Base-by-base conservation (phyloP, 169 alveolate species). In the Cryptosporidium viatorum region DNA sequence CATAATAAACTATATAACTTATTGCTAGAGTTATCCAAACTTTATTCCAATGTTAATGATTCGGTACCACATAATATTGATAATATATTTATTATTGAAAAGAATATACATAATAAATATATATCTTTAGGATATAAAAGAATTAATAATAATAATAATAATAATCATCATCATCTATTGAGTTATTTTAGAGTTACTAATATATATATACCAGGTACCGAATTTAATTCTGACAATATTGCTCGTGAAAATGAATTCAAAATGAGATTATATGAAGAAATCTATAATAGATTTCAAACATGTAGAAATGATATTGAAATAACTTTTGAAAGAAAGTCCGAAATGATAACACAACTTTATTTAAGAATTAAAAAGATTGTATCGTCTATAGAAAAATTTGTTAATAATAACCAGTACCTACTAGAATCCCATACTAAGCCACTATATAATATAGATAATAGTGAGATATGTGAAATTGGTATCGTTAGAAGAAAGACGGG, bases 251-350 rank as follows among this genome's bases (percentile, higher is more conserved):
- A 55, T 26, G 67, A 55, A 26, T n/a, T 16, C 35, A 55, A 26
- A 18, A 55, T 55, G 67, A 55, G 67, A 29, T n/a, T 65, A 65
- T 65, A 65, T n/a, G 43, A 31, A 7, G 89, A 80, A 23, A 10
- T 45, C 16, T 80, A 26, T 23, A 65, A 80, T 12, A 60, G 52
- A 50, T 80, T 45, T 26, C 68, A 23, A 16, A 80, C 67, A n/a
- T 80, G 52, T n/a, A 62, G n/a, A 26, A 80, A 65, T 33, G 89
- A 80, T 21, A 80, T 80, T 21, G 89, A 80, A 10, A 59, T 80
- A 8, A 62, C 89, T 18, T 80, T 80, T 43, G 69, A 80, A 33
- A 80, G 75, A 29, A 80, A 80, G 33, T 12, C 23, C 2, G 80
- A 80, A 18, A 35, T 80, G 31, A 5, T 62, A 18, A 1, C 43